Base-by-base conservation (phyloP, 192 early-diverging fungal genomes). In the Dissophora ornata region DNA sequence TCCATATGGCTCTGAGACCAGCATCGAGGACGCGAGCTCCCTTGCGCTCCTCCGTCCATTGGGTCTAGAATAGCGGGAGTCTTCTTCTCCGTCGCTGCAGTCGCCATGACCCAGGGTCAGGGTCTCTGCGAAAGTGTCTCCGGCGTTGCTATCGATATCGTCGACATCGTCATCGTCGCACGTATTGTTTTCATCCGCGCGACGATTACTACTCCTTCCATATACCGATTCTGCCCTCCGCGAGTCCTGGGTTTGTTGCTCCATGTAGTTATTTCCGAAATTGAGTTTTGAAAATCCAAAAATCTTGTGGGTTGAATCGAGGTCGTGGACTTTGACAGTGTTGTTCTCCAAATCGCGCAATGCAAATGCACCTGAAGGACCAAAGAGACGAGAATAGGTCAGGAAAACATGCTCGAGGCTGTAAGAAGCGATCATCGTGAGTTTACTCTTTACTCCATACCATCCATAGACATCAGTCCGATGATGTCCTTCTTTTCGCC, bases 381-480 rank as follows among this genome's bases (percentile, higher is more conserved):
- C 25, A 25, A 29, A 28, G 13, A 0, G 19, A 44, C 8, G 38
- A n/a, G 7, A 22, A 51, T 13, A 25, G 4, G 26, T 51, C 28
- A 51, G 8, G 8, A 51, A 12, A 18, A 45, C 12, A 45, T 18
- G 44, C 15, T 6, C n/a, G 6, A 45, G 9, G 7, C 36, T 9
- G 12, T 5, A 5, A 51, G 26, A 29, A 62, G 19, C n/a, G n/a
- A n/a, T n/a, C n/a, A n/a, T n/a, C n/a, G n/a, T n/a, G n/a, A n/a
- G n/a, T n/a, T n/a, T n/a, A 38, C 36, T 6, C 36, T 13, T 38
- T 38, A 38, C 13, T 38, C 36, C 46, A 48, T 80, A 86, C 86
- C 86, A 62, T 88, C 86, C 84, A 85, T 85, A 22, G 82, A 82
- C 50, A 88, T 71, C 56, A 88, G 65, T 9, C 83, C 86, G 18